Evolutionary conservation across 1,284 basidiomycete species (phyloP).

Genomic region (Trichosporon ovoides): DNA sequence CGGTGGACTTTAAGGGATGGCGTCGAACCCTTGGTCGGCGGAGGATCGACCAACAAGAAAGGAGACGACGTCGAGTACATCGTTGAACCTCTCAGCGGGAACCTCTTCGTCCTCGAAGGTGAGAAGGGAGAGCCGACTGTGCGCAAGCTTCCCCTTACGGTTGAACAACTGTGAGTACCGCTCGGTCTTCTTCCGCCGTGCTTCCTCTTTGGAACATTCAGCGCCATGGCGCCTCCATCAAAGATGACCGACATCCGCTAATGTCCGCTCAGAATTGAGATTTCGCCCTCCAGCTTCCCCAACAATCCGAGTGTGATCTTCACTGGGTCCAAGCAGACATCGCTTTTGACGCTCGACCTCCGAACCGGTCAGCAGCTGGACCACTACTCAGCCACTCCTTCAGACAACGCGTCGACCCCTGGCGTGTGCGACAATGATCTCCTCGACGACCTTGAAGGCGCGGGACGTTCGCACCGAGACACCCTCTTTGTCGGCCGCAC

Average conservation of each 20-base stretch:
- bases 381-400: slow-evolving; percentile 34
- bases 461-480: slow-evolving; percentile 27
- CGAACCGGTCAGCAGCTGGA: slow-evolving; percentile 44
- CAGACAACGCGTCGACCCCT: slow-evolving; percentile 25
- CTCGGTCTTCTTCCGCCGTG: background rate
- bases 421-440: slow-evolving; percentile 35
- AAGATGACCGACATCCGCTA: background rate
- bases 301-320: slow-evolving; percentile 43
- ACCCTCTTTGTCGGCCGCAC: slow-evolving; percentile 42
- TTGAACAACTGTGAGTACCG: slow-evolving; percentile 47
- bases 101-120: slow-evolving; percentile 41
- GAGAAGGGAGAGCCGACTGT: slow-evolving; percentile 34
- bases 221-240: no score
- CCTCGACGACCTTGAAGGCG: slow-evolving; percentile 40
- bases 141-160: slow-evolving; percentile 44
- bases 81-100: slow-evolving; percentile 47
- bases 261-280: slow-evolving; percentile 37
- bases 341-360: slow-evolving; percentile 45
- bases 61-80: slow-evolving; percentile 36
- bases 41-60: slow-evolving; percentile 29
- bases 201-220: no score
- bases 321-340: slow-evolving; percentile 46
- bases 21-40: slow-evolving; percentile 42
- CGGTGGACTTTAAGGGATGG: slow-evolving; percentile 42
- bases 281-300: slow-evolving; percentile 47